Conservation (phyloP, 768 basidiomycete species). For the Russula virescens region DNA sequence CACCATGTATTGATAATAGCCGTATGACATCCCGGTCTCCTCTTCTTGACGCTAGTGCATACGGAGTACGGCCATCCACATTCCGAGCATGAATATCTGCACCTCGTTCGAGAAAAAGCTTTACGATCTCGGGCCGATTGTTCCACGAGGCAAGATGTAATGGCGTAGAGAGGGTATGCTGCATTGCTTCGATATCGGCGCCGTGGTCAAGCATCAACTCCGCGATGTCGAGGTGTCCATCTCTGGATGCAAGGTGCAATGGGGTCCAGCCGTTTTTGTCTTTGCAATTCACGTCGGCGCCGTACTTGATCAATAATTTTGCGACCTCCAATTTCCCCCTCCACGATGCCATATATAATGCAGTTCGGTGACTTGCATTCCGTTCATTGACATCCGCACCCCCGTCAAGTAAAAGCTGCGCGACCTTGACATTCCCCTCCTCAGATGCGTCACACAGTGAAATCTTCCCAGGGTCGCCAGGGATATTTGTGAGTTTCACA, state of each 20-base stretch:
- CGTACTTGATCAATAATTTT: not conserved
- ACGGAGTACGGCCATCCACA: not conserved
- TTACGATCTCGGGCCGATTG: not conserved
- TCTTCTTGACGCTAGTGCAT: not conserved
- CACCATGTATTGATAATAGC: not conserved
- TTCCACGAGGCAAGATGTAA: not conserved
- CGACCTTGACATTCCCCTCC: not conserved
- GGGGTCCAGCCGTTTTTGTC: not conserved
- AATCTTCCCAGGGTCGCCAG: too few relatives aligned
- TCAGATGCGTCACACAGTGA: not conserved
- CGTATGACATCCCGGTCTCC: not conserved
- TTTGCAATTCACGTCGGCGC: not conserved
- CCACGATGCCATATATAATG: not conserved
- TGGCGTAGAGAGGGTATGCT: not conserved
- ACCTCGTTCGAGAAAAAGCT: conserved; percentile 1
- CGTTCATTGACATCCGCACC: not conserved
- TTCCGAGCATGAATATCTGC: not conserved
- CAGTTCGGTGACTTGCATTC: not conserved
- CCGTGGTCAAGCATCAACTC: not conserved
- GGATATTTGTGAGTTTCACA: fast-evolving
- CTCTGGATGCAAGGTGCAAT: not conserved
- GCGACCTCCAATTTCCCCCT: not conserved
- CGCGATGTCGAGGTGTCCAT: not conserved
- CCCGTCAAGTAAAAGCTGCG: not conserved
- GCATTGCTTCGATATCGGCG: not conserved